Percentiles rank a stretch among this genome's conserved stretches.
These are phyloP conservation scores for Cordyceps cicadae DNA, from an alignment of 2,329 filamentous ascomycete genomes.

Conservation along the genomic window DNA sequence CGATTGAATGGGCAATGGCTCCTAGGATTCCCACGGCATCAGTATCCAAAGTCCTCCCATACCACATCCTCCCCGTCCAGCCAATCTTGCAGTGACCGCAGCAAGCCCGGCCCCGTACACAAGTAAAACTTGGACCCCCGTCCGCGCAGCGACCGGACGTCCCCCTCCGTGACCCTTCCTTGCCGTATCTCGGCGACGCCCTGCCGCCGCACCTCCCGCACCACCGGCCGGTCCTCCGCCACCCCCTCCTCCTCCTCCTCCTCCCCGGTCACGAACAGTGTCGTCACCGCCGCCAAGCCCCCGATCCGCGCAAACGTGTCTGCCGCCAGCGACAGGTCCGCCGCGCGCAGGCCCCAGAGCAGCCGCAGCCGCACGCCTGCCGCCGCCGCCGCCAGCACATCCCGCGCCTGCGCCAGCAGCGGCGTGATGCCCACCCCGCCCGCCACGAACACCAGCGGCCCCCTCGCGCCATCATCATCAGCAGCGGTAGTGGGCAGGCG, in stretches of 20 bases:
- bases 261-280: conserved; percentile 56
- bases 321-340: conserved; percentile 54
- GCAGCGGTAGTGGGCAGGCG: conserved; percentile 20
- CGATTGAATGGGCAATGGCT: not conserved
- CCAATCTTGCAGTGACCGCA: conserved; percentile 39
- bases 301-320: conserved; percentile 48
- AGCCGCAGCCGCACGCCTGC: conserved; percentile 38
- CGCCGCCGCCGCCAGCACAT: conserved; percentile 29
- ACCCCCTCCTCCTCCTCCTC: conserved; percentile 26
- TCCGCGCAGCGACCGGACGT: conserved; percentile 33
- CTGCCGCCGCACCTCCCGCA: conserved; percentile 25
- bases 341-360: conserved; percentile 58
- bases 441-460: conserved; percentile 49
- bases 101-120: conserved; percentile 38
- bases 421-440: conserved; percentile 75
- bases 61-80: conserved; percentile 44
- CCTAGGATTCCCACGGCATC: not conserved
- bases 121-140: conserved; percentile 41
- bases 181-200: conserved; percentile 25
- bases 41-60: conserved; percentile 57
- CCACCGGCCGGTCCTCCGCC: too few species aligned
- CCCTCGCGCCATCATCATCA: conserved; percentile 13
- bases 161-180: conserved; percentile 31
- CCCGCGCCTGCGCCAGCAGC: conserved; percentile 57
- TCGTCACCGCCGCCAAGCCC: conserved; percentile 43